Percentiles rank a stretch among this genome's conserved stretches.
phyloP scores from a whole-genome alignment of 306 rosid species.

The Glycine latifolia region DNA sequence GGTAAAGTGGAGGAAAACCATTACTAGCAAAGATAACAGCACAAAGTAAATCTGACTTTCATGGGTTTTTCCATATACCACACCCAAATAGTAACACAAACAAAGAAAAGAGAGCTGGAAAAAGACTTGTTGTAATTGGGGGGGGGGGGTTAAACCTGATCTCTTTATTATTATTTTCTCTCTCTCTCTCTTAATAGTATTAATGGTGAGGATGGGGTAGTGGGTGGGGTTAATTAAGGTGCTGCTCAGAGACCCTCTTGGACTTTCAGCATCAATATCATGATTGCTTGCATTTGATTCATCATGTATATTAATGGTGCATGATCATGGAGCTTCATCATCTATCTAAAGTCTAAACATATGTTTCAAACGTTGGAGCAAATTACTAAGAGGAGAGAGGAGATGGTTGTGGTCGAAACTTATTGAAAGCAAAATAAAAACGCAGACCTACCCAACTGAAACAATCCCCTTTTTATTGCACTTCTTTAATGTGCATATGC shows the following conservation, averaged over 20 bases:
- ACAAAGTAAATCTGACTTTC: conserved; percentile 45
- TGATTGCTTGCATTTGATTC: conserved; percentile 78
- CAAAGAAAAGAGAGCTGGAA: conserved; percentile 36
- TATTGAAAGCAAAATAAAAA: conserved; percentile 66
- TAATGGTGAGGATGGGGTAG: conserved; percentile 70
- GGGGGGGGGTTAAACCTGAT: conserved; percentile 9
- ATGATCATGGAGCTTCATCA: conserved; percentile 16
- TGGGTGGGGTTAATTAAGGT: conserved; percentile 71
- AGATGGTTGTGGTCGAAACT: conserved; percentile 28
- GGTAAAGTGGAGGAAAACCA: conserved; percentile 40
- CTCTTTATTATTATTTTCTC: not conserved
- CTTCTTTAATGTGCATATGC: conserved; percentile 83
- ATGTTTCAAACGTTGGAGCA: conserved; percentile 42
- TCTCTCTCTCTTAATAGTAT: conserved; percentile 47
- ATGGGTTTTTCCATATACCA: conserved; percentile 51
- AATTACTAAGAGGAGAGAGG: conserved; percentile 29
- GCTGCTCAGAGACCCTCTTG: conserved; percentile 42
- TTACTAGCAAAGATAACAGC: conserved; percentile 51
- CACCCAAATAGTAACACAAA: conserved; percentile 34
- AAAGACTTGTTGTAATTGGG: conserved; percentile 32
- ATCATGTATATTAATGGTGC: conserved; percentile 54
- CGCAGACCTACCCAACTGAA: conserved; percentile 90
- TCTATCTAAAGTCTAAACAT: no score
- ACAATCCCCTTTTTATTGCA: conserved; percentile 63
- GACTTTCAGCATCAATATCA: conserved; percentile 69